Evolutionary conservation across 164 flowering plant species (phyloP), one percentile per base, ranked within the genome.

Genomic region (Chimonanthus praecox): DNA sequence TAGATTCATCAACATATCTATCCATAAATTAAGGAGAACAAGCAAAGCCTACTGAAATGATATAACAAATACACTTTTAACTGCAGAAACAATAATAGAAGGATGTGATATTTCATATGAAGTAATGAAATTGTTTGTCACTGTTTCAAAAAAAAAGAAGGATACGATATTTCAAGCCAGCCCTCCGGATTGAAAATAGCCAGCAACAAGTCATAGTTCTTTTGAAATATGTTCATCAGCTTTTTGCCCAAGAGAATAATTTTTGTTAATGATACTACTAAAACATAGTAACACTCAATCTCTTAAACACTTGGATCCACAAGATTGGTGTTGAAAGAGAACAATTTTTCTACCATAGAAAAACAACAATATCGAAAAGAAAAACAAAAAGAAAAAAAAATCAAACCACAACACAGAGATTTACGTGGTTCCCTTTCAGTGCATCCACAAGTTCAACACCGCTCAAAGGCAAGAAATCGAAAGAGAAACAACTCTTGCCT

Each of bases 111-210:
- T 33, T 33, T 33, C 33, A 33, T 33, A 33, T 33, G 33, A 33
- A 54, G 16, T 5, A n/a, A 54, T 6, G n/a, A 54, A 54, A 9
- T 13, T 11, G 60, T 54, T 51, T 54, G 33, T 33, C 33, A 33
- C 33, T 62, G 6, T 65, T 9, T 16, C 7, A 62, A 62, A 33
- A 16, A 16, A 3, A 20, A 16, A 54, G 51, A 49, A 89, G 90
- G 95, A 89, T 94, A 94, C 97, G 94, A 77, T 67, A 91, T 91
- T 76, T 92, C 97, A 13, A 92, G 90, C 97, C 97, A 93, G 16
- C 98, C 98, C 62, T 95, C 93, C 7, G 99, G 98, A 78, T 91
- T 92, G 88, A 95, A 95, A 72, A 95, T 91, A 74, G 86, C 75
- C 11, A 95, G 92, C 67, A 92, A 81, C 21, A 89, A 77, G 49